Evolutionary conservation across 371 early-diverging fungal genomes (phyloP).

Genomic region (Syncephalis fuscata): DNA sequence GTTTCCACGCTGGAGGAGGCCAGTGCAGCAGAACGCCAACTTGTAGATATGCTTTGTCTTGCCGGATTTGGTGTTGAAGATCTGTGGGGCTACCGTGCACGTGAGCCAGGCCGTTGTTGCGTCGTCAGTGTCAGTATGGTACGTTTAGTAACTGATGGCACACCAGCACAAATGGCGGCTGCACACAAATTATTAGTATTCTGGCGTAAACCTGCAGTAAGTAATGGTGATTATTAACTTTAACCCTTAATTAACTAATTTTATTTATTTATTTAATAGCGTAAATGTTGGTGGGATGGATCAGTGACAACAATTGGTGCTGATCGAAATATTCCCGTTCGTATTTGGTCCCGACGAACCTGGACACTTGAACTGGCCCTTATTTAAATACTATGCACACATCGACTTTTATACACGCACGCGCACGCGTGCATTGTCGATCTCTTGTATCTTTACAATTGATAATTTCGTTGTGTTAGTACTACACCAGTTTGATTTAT

Average conservation of each 20-base stretch:
- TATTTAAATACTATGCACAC: slow-evolving; percentile 18
- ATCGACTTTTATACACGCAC: too few relatives aligned
- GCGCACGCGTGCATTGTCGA: too few relatives aligned
- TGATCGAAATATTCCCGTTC: slow-evolving; percentile 31
- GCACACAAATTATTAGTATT: slow-evolving; percentile 66
- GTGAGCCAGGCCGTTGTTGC: slow-evolving; percentile 46
- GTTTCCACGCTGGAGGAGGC: too few relatives aligned
- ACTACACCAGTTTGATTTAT: too few relatives aligned
- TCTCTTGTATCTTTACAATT: too few relatives aligned
- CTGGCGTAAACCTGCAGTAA: slow-evolving; percentile 73
- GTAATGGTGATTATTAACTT: slow-evolving; percentile 2
- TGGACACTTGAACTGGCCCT: slow-evolving; percentile 73
- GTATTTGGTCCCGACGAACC: slow-evolving; percentile 67
- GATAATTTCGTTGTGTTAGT: too few relatives aligned
- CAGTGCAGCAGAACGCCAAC: slow-evolving; percentile 57
- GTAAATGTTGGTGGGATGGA: slow-evolving; percentile 83
- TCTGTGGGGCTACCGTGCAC: slow-evolving; percentile 59
- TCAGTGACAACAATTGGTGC: slow-evolving; percentile 37
- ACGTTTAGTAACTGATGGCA: slow-evolving; percentile 50
- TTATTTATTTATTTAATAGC: slow-evolving; percentile 15
- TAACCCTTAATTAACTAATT: background rate
- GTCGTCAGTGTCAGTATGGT: slow-evolving; percentile 55
- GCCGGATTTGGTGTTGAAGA: slow-evolving; percentile 59
- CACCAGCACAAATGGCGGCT: slow-evolving; percentile 53
- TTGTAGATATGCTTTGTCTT: slow-evolving; percentile 76